Conservation (phyloP, 306 rosid genomes). For the Arachis hypogaea region DNA sequence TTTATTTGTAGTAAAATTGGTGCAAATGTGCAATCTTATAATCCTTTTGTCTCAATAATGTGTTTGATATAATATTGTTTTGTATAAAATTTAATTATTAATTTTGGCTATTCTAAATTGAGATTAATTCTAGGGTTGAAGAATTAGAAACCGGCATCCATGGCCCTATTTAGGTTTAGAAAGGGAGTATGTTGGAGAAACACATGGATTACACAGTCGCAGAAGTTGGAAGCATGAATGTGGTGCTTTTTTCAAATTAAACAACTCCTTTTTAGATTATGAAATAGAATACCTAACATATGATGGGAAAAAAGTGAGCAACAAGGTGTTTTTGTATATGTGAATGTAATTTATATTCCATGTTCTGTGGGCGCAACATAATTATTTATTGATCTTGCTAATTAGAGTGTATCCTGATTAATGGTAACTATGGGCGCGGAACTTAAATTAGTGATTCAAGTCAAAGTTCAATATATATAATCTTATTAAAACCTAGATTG, state of each 20-base stretch:
- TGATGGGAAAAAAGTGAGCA: not conserved
- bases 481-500: no score
- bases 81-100: no score
- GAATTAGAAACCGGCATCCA: not conserved
- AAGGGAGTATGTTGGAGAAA: slow-evolving; percentile 32
- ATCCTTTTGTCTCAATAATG: no score
- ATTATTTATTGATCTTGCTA: no score
- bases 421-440: slow-evolving; percentile 5
- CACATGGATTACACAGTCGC: slow-evolving; percentile 42
- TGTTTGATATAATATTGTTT: no score
- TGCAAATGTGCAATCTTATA: no score
- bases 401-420: not conserved
- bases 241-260: slow-evolving; percentile 24
- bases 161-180: slow-evolving; percentile 31
- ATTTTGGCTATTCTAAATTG: no score
- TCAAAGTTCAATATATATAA: not conserved
- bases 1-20: no score
- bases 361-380: not conserved
- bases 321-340: not conserved
- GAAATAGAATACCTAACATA: slow-evolving; percentile 23
- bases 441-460: not conserved
- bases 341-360: not conserved
- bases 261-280: slow-evolving; percentile 12
- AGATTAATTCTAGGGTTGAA: no score
- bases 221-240: slow-evolving; percentile 16